Evolutionary conservation across 2,329 filamentous ascomycete species (phyloP).

Genomic region (Anthostomella pinea): DNA sequence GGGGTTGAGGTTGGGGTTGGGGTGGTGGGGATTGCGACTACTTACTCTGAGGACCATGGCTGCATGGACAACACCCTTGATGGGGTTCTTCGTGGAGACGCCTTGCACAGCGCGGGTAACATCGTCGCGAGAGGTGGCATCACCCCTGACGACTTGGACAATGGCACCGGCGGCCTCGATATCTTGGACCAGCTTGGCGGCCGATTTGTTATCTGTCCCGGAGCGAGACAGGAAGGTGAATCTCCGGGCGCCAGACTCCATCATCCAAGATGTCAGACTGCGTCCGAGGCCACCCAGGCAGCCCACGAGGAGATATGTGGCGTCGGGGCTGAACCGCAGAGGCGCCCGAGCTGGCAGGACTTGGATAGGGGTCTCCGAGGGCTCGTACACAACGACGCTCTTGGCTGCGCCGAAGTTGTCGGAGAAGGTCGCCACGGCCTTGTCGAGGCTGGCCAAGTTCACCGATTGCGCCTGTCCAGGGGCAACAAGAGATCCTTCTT

Average conservation of each 20-base stretch:
- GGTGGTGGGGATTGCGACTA: not conserved
- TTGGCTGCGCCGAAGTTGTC: slow-evolving; percentile 14
- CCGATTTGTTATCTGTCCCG: slow-evolving; percentile 24
- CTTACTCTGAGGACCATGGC: slow-evolving; percentile 23
- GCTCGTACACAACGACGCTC: slow-evolving; percentile 13
- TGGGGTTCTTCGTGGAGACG: slow-evolving; percentile 11
- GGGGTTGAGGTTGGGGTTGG: slow-evolving; percentile 2
- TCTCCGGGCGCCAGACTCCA: slow-evolving; percentile 29
- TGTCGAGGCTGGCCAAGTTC: slow-evolving; percentile 16
- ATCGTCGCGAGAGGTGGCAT: slow-evolving; percentile 7
- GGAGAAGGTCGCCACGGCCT: slow-evolving; percentile 18
- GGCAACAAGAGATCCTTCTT: slow-evolving; percentile 5
- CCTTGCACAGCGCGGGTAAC: slow-evolving; percentile 4
- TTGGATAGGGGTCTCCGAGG: slow-evolving; percentile 13
- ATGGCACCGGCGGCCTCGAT: slow-evolving; percentile 8
- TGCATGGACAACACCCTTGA: slow-evolving; percentile 25
- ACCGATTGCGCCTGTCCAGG: slow-evolving; percentile 5
- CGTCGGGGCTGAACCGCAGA: slow-evolving; percentile 16
- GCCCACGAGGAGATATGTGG: slow-evolving; percentile 34
- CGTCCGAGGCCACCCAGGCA: slow-evolving; percentile 36
- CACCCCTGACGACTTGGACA: slow-evolving; percentile 10
- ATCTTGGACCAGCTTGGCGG: slow-evolving; percentile 17
- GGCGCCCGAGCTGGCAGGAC: slow-evolving; percentile 4
- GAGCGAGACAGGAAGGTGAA: slow-evolving; percentile 35
- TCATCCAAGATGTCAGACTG: slow-evolving; percentile 33